phyloP scores from a whole-genome alignment of 441 rosid species.

The Codiaeum variegatum region DNA sequence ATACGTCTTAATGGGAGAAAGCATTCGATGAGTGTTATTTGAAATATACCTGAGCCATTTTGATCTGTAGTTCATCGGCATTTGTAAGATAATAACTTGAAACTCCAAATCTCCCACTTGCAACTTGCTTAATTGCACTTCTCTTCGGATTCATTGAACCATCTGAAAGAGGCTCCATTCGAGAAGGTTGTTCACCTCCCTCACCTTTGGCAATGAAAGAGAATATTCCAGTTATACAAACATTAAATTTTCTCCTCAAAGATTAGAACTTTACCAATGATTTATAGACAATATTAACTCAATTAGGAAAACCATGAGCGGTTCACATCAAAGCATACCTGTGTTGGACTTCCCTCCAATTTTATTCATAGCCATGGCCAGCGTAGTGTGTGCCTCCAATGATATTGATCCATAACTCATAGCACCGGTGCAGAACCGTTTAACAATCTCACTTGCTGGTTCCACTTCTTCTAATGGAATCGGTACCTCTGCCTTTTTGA shows the following conservation, averaged over 20 bases:
- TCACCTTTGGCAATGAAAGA: conserved; percentile 51
- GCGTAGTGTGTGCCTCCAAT: conserved; percentile 83
- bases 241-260: conserved; percentile 8
- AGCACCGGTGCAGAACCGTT: conserved; percentile 97
- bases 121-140: conserved; percentile 99
- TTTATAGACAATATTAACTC: background rate
- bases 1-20: conserved; percentile 29
- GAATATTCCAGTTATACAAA: background rate
- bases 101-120: conserved; percentile 99
- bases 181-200: conserved; percentile 99
- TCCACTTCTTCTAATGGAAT: conserved; percentile 88
- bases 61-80: conserved; percentile 97
- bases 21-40: background rate
- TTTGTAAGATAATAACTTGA: conserved; percentile 96
- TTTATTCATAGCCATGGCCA: conserved; percentile 96
- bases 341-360: conserved; percentile 98
- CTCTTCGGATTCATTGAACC: conserved; percentile 95
- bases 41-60: conserved; percentile 97
- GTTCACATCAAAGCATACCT: conserved; percentile 41
- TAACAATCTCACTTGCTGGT: conserved; percentile 97
- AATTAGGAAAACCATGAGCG: background rate
- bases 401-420: conserved; percentile 99
- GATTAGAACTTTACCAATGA: background rate
- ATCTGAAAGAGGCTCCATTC: conserved; percentile 90
- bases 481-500: conserved; percentile 61